phyloP scores from a whole-genome alignment of 192 early-diverging fungal species.

The Podila epicladia region DNA sequence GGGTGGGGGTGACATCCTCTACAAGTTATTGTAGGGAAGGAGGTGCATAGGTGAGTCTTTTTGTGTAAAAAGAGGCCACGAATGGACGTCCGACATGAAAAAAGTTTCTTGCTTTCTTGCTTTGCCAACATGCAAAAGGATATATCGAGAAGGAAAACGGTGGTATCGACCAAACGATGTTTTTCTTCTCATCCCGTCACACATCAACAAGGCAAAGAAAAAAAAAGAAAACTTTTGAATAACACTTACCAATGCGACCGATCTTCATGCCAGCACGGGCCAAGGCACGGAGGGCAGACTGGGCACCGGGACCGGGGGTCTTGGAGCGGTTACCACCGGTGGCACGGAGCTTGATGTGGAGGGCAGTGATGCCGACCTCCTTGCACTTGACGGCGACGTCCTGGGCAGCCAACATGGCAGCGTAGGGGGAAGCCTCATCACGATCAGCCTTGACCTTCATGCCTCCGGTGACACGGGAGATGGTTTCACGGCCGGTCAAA shows the following conservation, averaged over 20 bases:
- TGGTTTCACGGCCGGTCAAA: conserved; percentile 99
- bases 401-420: conserved; percentile 99
- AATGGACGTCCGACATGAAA: conserved; percentile 90
- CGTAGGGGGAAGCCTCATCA: conserved; percentile 99
- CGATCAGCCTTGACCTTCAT: conserved; percentile 99
- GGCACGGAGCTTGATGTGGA: conserved; percentile 99
- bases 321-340: conserved; percentile 99
- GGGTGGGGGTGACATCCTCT: conserved; percentile 98
- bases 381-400: conserved; percentile 98
- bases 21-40: conserved; percentile 56
- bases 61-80: conserved; percentile 87
- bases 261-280: conserved; percentile 98
- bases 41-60: background rate
- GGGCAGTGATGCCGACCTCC: conserved; percentile 99
- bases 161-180: background rate
- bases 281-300: conserved; percentile 97
- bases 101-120: background rate
- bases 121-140: background rate
- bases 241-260: conserved; percentile 80
- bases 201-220: background rate
- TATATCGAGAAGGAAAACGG: background rate
- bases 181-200: background rate
- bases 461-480: conserved; percentile 98
- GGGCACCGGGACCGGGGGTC: conserved; percentile 98
- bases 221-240: background rate